phyloP scores from a whole-genome alignment of 2,329 filamentous ascomycete species.

The Hypomyces rosellus region DNA sequence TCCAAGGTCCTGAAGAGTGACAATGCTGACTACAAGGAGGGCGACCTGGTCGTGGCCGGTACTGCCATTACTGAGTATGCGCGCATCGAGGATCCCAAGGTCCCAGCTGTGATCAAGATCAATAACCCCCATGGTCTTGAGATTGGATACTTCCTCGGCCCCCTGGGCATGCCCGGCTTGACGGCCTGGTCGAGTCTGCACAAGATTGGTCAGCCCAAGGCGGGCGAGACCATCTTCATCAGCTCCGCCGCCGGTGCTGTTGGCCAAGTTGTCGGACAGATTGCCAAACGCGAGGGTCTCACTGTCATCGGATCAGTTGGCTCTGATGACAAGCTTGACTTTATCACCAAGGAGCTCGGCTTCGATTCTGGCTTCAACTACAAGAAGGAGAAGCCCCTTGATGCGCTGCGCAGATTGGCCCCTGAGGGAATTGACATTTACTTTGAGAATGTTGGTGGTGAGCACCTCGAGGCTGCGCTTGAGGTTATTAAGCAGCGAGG shows the following conservation, averaged over 20 bases:
- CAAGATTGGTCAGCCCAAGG: conserved; percentile 56
- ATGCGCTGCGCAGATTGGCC: conserved; percentile 63
- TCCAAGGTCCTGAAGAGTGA: conserved; percentile 67
- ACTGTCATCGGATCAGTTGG: conserved; percentile 76
- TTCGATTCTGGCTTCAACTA: conserved; percentile 72
- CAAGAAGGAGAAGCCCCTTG: conserved; percentile 68
- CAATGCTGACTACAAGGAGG: conserved; percentile 53
- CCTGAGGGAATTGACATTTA: conserved; percentile 70
- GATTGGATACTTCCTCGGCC: conserved; percentile 62
- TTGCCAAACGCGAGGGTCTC: conserved; percentile 75
- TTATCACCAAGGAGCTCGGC: conserved; percentile 44
- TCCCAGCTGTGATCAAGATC: conserved; percentile 45
- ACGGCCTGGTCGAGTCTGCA: conserved; percentile 66
- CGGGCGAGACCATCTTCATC: conserved; percentile 73
- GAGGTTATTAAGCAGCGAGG: conserved; percentile 52
- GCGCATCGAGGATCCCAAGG: conserved; percentile 40
- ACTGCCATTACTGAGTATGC: conserved; percentile 66
- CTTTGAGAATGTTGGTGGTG: conserved; percentile 49
- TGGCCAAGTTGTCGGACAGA: conserved; percentile 74
- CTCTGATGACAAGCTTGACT: conserved; percentile 72
- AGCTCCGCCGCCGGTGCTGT: conserved; percentile 75
- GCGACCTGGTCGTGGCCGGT: conserved; percentile 57
- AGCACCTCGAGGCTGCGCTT: conserved; percentile 43
- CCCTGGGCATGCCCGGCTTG: conserved; percentile 56
- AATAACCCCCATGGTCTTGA: conserved; percentile 65